These are phyloP conservation scores for Ganoderma meredithae DNA, from an alignment of 1,284 basidiomycete genomes.

Conservation along the genomic window DNA sequence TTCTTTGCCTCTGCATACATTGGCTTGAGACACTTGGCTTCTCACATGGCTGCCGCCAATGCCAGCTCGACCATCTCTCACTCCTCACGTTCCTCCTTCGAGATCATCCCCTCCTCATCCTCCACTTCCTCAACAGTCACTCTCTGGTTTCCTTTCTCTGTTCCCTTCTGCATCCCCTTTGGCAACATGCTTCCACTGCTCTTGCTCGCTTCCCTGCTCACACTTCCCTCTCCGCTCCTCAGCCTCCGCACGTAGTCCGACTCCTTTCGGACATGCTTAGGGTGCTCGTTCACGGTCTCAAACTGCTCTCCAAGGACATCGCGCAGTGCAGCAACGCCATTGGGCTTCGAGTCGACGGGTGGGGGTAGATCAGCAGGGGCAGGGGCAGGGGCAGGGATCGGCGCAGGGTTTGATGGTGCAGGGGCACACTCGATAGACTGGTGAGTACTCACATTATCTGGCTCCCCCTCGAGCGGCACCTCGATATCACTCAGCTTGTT, in stretches of 20 bases:
- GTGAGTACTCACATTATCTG: no score
- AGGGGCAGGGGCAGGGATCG: no score
- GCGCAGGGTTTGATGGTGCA: no score
- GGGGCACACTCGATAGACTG: no score
- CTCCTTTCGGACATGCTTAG: not conserved
- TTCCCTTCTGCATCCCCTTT: slow-evolving; percentile 7
- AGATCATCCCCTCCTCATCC: slow-evolving; percentile 13
- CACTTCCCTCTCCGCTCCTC: slow-evolving; percentile 10
- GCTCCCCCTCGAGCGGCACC: slow-evolving; percentile 19
- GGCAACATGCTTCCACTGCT: slow-evolving; percentile 4
- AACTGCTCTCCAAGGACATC: no score
- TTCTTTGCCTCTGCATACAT: slow-evolving; percentile 31
- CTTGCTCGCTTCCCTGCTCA: not conserved
- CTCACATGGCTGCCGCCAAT: slow-evolving; percentile 22
- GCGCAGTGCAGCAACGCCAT: no score
- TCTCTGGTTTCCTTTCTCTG: not conserved
- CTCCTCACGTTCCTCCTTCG: slow-evolving; percentile 9
- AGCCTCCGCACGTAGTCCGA: not conserved
- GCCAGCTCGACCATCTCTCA: slow-evolving; percentile 21
- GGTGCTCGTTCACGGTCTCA: not conserved
- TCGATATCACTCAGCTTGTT: not conserved
- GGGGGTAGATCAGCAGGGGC: no score
- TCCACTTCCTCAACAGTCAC: slow-evolving; percentile 12
- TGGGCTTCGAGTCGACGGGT: not conserved
- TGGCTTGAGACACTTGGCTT: slow-evolving; percentile 29